Base-by-base conservation (phyloP, 83 land plant species). In the Isoetes engelmannii region DNA sequence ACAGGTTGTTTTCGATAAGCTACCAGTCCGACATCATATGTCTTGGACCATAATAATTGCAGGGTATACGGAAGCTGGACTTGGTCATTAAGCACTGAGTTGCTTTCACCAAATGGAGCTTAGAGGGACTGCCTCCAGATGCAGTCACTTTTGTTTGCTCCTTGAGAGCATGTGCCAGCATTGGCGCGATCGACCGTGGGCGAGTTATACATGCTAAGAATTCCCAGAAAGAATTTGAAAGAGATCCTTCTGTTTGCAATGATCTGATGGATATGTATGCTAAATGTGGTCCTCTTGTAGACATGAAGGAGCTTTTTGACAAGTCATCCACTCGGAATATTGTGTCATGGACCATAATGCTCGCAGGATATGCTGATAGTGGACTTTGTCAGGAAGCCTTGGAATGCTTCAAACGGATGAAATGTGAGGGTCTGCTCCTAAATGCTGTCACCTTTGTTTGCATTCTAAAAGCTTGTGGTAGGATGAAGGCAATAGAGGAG, bases 291-390 rank as follows among this genome's bases (percentile, higher is more conserved):
- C 63, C 80, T 50, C 67, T 83, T 77, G 65, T 41, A 5, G 69
- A 70, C n/a, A 82, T 82, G 4, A 43, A 50, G 5, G 72, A 46
- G n/a, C 18, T 83, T 69, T 83, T 83, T 56, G 67, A 59, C 9
- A 49, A 13, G 28, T 57, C 72, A 44, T 75, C 71, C n/a, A 44
- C 17, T 48, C 75, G 74, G 79, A 82, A 83, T 69, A 49, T 64
- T 72, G 83, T 79, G 64, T 76, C 83, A 0, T 83, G 86, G 86
- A 83, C 79, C 5, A 72, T 82, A 5, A 71, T 83, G 83, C 48
- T 83, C 4, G 68, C 50, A 0, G 83, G 86, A 5, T 74, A 77
- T 63, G 80, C 69, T 0, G 80, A 80, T 63, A 75, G 79, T 46
- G 80, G 66, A 5, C 15, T 47, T 61, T 78, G 79, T 5, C 53